phyloP scores from a whole-genome alignment of 257 asterid species.

The Solanum commersonii region DNA sequence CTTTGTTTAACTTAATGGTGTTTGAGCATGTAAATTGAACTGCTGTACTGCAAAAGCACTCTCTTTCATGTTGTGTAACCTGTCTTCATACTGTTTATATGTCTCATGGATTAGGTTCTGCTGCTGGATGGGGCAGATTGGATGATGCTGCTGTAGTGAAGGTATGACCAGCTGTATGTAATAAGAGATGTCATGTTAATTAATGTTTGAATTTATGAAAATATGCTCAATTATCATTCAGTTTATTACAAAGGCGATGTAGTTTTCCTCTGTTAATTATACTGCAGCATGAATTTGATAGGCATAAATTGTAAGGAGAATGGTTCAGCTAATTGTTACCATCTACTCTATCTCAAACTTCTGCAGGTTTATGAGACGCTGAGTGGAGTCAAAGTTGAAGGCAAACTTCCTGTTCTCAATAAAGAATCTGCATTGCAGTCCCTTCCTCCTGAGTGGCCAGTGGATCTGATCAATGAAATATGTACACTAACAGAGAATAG shows the following conservation, averaged over 20 bases:
- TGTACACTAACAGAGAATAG: conserved; percentile 46
- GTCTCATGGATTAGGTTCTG: conserved; percentile 54
- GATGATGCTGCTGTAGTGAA: conserved; percentile 95
- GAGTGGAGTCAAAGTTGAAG: conserved; percentile 90
- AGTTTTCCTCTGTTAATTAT: background rate
- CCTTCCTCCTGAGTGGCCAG: conserved; percentile 86
- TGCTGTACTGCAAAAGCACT: background rate
- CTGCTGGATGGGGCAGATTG: conserved; percentile 98
- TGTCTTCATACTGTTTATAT: background rate
- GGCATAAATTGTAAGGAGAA: background rate
- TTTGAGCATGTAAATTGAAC: background rate
- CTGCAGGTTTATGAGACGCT: conserved; percentile 88
- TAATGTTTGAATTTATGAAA: background rate
- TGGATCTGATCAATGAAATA: conserved; percentile 59
- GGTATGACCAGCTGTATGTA: conserved; percentile 32
- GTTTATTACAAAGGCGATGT: background rate
- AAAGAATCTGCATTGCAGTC: conserved; percentile 56
- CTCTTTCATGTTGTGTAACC: background rate
- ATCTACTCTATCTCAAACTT: background rate
- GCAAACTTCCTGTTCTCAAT: conserved; percentile 52
- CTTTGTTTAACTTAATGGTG: background rate
- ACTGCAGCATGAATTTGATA: background rate
- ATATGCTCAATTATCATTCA: background rate
- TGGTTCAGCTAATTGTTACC: background rate
- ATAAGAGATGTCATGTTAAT: background rate